Conservation (phyloP, 345 rosid species). For the Gossypium ekmanianum region DNA sequence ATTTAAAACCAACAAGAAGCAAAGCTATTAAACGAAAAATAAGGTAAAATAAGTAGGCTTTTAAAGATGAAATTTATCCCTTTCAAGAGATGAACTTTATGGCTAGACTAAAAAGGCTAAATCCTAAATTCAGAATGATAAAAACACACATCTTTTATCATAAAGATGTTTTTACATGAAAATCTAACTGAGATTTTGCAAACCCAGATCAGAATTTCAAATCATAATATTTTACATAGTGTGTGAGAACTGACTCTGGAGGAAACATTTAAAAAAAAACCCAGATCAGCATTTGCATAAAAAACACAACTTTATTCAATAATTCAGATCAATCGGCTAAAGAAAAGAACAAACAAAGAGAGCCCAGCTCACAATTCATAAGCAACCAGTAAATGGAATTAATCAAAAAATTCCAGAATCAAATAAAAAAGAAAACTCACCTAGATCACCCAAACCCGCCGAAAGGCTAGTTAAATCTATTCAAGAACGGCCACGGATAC, state of each 20-base stretch:
- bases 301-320: background rate
- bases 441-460: constrained; percentile 4
- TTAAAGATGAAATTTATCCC: background rate
- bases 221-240: background rate
- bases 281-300: constrained; percentile 6
- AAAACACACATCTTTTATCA: background rate
- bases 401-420: background rate
- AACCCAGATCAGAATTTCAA: background rate
- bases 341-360: background rate
- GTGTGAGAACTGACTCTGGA: background rate
- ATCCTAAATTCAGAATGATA: background rate
- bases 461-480: background rate
- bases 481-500: background rate
- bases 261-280: background rate
- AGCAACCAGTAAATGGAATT: background rate
- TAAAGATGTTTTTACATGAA: background rate
- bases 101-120: background rate
- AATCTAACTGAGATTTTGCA: background rate
- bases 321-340: background rate
- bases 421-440: constrained; percentile 3
- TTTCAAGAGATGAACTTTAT: background rate
- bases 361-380: constrained; percentile 13
- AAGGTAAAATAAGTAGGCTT: background rate
- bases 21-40: background rate
- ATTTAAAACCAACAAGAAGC: background rate